Base-by-base conservation (phyloP, 345 rosid genomes). In the Moringa oleifera region DNA sequence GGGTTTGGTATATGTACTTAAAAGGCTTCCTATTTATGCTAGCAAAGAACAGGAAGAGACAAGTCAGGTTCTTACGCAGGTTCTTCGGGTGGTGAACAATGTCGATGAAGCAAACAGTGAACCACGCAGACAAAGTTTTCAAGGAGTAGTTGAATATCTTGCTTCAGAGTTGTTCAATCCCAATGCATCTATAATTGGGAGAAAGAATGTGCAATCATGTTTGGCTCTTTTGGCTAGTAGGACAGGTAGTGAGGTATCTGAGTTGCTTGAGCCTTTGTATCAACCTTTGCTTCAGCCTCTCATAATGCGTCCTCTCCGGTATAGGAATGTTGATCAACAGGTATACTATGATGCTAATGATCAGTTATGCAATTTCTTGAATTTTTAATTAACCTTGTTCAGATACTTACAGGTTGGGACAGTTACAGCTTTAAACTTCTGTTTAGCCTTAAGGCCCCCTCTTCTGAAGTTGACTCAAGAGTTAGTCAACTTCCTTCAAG, bases 281-380 rank as follows among this genome's bases (percentile, higher is more conserved):
- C 99, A 91, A 61, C 83, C 71, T 25, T 66, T 91, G 74, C 91
- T 94, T 66, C 97, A 91, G 81, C 99, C 95, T 63, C 96, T 85
- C 55, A 86, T 94, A 41, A 59, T 79, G 76, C 89, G 96, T 19
- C 95, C 97, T 23, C 95, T 91, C 21, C 84, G 95, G 65, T 83
- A 88, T 21, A 94, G 87, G 79, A 88, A 97, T 73, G 87, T 94
- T 77, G 99, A 94, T 77, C 99, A 94, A 73, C 99, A 90, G 95
- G 99, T 94, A 72, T 66, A 53, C 52, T 53, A 13, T 61, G 45
- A 10, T 57, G 33, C 51, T 51, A 28, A 41, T 1, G 12, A 11
- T 41, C 47, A 11, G 5, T 15, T 41, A 41, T 41, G 17, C 47
- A 41, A 41, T 41, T 41, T 41, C 1, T 41, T 11, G 47, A 41